Evolutionary conservation across 257 asterid species (phyloP).

Genomic region (Galeopsis tetrahit): DNA sequence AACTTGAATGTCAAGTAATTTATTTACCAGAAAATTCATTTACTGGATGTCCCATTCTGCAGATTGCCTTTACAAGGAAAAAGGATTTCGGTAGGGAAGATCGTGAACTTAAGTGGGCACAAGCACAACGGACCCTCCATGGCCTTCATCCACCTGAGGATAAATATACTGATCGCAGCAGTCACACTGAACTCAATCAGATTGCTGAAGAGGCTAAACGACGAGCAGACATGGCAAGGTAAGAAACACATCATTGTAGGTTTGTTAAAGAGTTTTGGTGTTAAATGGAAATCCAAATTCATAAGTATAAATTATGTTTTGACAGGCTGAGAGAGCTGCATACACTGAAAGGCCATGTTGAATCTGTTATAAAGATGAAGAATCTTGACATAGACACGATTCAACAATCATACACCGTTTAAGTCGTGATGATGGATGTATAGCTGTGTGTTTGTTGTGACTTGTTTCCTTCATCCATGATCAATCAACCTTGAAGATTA

Average conservation of each 20-base stretch:
- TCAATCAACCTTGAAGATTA: conserved; percentile 7
- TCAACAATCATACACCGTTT: conserved; percentile 73
- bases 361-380: conserved; percentile 70
- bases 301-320: neutral
- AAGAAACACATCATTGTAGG: conserved; percentile 1
- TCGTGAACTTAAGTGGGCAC: conserved; percentile 71
- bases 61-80: conserved; percentile 69
- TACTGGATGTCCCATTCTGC: conserved; percentile 19
- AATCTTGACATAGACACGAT: conserved; percentile 72
- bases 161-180: conserved; percentile 39
- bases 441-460: neutral
- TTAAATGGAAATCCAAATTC: neutral
- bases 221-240: conserved; percentile 81
- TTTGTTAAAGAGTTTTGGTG: neutral
- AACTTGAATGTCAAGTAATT: neutral
- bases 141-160: conserved; percentile 68
- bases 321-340: conserved; percentile 59
- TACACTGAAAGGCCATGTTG: conserved; percentile 70
- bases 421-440: conserved; percentile 21
- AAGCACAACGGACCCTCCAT: conserved; percentile 67
- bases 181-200: conserved; percentile 57
- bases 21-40: neutral
- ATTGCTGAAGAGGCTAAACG: conserved; percentile 69
- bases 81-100: conserved; percentile 78
- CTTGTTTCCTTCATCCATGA: neutral